phyloP scores from a whole-genome alignment of 768 basidiomycete genomes.

The Auricularia heimuer region DNA sequence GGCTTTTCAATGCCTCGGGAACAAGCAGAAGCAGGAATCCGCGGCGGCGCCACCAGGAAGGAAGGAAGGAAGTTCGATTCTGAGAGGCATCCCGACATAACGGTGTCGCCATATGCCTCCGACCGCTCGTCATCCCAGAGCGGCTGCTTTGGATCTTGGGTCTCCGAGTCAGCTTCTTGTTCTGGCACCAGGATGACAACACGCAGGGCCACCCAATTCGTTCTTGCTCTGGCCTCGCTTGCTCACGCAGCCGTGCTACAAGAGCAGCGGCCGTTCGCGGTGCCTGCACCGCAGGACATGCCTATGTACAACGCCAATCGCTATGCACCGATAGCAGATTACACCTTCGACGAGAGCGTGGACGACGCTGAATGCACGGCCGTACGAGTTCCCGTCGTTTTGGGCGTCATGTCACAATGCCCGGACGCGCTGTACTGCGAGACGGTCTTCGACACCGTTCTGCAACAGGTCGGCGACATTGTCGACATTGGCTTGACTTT shows the following conservation, averaged over 20 bases:
- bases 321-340: background rate
- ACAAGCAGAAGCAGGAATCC: too few species aligned
- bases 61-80: too few species aligned
- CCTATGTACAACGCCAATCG: background rate
- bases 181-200: background rate
- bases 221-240: background rate
- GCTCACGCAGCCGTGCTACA: background rate
- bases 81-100: too few species aligned
- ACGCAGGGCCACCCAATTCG: background rate
- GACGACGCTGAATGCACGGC: background rate
- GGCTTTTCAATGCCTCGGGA: too few species aligned
- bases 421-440: constrained; percentile 83
- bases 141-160: too few species aligned
- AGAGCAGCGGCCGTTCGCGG: background rate
- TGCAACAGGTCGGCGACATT: constrained; percentile 51
- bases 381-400: constrained; percentile 33
- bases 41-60: too few species aligned
- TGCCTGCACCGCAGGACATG: background rate
- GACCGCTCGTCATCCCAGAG: background rate
- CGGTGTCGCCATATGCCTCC: background rate
- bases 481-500: constrained; percentile 63
- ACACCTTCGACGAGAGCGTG: background rate
- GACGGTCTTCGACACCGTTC: constrained; percentile 59
- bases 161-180: too few species aligned
- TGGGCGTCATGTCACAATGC: constrained; percentile 63